phyloP scores from a whole-genome alignment of 257 asterid species.

The Capsicum rhomboideum region DNA sequence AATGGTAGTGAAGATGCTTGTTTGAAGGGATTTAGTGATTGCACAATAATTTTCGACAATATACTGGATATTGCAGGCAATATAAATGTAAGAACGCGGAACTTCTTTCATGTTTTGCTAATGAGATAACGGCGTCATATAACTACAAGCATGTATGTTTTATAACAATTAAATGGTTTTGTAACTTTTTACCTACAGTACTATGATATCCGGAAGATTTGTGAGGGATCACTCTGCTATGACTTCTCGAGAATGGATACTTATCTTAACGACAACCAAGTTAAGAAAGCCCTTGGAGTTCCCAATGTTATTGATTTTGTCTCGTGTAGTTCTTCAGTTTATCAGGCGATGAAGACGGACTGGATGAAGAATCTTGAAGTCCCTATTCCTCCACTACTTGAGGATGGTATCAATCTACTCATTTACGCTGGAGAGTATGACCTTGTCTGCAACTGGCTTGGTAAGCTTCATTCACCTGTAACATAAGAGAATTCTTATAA shows the following conservation, averaged over 20 bases:
- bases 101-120: neutral
- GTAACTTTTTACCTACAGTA: conserved; percentile 15
- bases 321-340: conserved; percentile 39
- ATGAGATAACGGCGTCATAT: neutral
- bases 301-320: conserved; percentile 25
- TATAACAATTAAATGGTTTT: neutral
- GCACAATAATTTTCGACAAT: conserved; percentile 19
- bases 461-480: conserved; percentile 19
- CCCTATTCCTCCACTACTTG: conserved; percentile 43
- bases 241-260: conserved; percentile 41
- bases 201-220: conserved; percentile 46
- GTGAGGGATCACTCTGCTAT: conserved; percentile 40
- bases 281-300: conserved; percentile 42
- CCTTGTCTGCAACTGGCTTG: conserved; percentile 72
- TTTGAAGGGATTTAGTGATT: conserved; percentile 1
- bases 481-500: too few relatives aligned
- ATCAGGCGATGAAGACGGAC: conserved; percentile 36
- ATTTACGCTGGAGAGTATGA: conserved; percentile 73
- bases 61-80: conserved; percentile 5
- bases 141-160: too few relatives aligned
- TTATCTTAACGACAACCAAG: conserved; percentile 31
- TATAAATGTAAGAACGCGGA: conserved; percentile 25
- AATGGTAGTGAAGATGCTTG: conserved; percentile 12
- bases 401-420: conserved; percentile 49
- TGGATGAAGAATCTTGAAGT: conserved; percentile 43